Conservation (phyloP, 805 yeast genomes). For the Brettanomyces naardenensis region DNA sequence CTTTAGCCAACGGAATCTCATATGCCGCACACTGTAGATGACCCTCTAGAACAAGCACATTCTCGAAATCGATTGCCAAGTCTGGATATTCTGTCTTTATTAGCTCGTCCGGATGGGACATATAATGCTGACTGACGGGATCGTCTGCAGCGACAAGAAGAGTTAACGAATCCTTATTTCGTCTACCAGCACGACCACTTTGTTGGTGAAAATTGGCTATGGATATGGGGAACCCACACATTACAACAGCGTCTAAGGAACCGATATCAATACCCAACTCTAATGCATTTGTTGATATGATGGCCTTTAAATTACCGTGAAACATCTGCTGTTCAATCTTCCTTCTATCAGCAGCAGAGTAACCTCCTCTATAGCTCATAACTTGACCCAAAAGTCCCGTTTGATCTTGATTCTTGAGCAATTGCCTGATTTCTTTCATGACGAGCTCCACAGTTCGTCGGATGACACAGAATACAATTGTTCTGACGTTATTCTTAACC, state of each 20-base stretch:
- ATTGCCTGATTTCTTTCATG: conserved; percentile 72
- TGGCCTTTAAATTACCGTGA: conserved; percentile 73
- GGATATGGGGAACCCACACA: conserved; percentile 90
- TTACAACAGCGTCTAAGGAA: conserved; percentile 80
- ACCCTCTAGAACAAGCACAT: conserved; percentile 57
- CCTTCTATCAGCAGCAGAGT: conserved; percentile 78
- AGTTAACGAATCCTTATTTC: conserved; percentile 77
- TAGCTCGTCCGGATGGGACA: conserved; percentile 57
- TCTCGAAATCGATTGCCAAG: conserved; percentile 51
- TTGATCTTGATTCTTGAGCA: conserved; percentile 36
- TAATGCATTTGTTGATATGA: conserved; percentile 90
- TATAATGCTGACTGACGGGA: conserved; percentile 82
- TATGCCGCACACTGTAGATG: conserved; percentile 94
- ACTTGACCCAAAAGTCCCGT: conserved; percentile 49
- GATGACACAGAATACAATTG: conserved; percentile 86
- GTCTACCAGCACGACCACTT: conserved; percentile 94
- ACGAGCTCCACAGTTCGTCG: conserved; percentile 79
- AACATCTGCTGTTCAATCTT: conserved; percentile 88
- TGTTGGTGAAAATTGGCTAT: conserved; percentile 88
- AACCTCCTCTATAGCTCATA: conserved; percentile 95
- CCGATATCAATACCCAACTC: conserved; percentile 96
- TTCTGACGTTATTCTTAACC: conserved; percentile 56
- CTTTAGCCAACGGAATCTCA: conserved; percentile 55
- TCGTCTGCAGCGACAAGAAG: conserved; percentile 74
- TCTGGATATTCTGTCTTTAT: conserved; percentile 49